Base-by-base conservation (phyloP, 2,329 filamentous ascomycete genomes). In the Fusarium citri region DNA sequence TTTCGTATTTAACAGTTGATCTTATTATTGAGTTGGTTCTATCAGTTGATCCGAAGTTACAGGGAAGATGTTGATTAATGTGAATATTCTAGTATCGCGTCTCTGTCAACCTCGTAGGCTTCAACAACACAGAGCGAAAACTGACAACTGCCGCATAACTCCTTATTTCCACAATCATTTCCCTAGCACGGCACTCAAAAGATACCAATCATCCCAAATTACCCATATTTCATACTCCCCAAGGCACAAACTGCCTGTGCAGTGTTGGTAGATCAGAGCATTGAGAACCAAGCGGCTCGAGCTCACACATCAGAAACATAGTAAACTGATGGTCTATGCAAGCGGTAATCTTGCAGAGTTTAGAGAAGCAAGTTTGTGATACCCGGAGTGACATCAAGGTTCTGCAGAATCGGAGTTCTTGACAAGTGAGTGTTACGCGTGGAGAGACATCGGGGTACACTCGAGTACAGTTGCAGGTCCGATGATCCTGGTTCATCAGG, bases 401-500 rank as follows among this genome's bases (percentile, higher is more conserved):
- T 34, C 31, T 42, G 55, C 23, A 56, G 57, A 54, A 59, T 61
- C 51, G 43, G 47, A 60, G 62, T 69, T 56, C 49, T 12, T 56
- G 40, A 53, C 49, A 56, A 42, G 55, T 53, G 59, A 62, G 42
- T 43, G 56, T 47, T 64, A 58, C 34, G 18, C 45, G 48, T 57
- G 48, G 59, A n/a, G 37, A 56, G 30, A 57, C 16, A 61, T n/a
- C 54, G 26, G 41, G 12, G 30, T 47, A 43, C 30, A 34, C 40
- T 54, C 46, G 40, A 48, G 50, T 56, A 41, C 54, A 47, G 40
- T 56, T 56, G 20, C 45, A 57, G 25, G 9, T 37, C 20, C 9
- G 10, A 22, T 34, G 16, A 25, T 14, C 26, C 15, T 14, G 16
- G 14, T 9, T 22, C 15, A 28, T 15, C 10, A 15, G 34, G 16